Evolutionary conservation across 257 asterid genomes (phyloP).

Genomic region (Ligustrum vulgare): DNA sequence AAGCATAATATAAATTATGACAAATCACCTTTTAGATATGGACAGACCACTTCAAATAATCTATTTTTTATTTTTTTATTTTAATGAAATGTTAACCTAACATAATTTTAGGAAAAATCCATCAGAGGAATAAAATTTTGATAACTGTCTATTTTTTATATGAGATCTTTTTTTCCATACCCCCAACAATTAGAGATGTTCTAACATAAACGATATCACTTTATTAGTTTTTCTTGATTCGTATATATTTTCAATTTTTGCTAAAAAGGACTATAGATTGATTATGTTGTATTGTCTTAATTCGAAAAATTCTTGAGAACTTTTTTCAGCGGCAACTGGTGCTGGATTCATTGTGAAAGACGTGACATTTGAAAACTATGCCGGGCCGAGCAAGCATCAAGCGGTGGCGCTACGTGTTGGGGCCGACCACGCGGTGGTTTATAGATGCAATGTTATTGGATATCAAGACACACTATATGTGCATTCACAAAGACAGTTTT

Average conservation of each 20-base stretch:
- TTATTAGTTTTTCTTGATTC: conserved; percentile 12
- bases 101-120: too few species aligned
- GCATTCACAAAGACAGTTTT: conserved; percentile 89
- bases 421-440: conserved; percentile 82
- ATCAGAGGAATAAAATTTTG: too few species aligned
- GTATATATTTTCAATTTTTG: neutral
- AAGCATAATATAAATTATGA: too few species aligned
- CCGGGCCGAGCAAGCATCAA: conserved; percentile 86
- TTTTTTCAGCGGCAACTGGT: conserved; percentile 78
- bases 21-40: too few species aligned
- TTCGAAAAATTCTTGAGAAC: too few species aligned
- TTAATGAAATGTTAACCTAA: too few species aligned
- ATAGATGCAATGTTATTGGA: conserved; percentile 78
- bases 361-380: conserved; percentile 83
- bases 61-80: too few species aligned
- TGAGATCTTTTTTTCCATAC: too few species aligned
- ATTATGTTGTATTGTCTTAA: neutral
- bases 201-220: conserved; percentile 20
- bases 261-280: neutral
- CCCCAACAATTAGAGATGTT: neutral
- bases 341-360: conserved; percentile 90
- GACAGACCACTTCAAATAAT: too few species aligned
- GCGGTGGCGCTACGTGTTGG: conserved; percentile 98
- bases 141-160: too few species aligned
- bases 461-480: conserved; percentile 89